Evolutionary conservation across 108 stramenopile species (phyloP).

Genomic region (Nitzschia putrida): DNA sequence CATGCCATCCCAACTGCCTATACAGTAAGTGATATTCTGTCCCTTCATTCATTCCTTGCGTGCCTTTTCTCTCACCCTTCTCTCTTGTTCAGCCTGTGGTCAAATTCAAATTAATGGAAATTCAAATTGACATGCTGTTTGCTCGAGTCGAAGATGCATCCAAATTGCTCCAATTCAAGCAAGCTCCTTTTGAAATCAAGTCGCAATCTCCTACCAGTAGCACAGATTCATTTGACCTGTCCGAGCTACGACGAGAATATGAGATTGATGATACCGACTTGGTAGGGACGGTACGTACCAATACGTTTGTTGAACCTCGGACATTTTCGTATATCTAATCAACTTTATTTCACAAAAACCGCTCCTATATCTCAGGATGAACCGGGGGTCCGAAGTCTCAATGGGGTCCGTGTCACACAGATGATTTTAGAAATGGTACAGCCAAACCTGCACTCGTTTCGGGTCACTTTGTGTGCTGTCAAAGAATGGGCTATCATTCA

Average conservation of each 20-base stretch:
- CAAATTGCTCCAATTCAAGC: constrained; percentile 35
- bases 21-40: constrained; percentile 5
- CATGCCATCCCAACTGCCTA: constrained; percentile 67
- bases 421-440: constrained; percentile 63
- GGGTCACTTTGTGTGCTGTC: constrained; percentile 75
- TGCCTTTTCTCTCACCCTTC: not conserved
- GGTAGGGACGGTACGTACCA: constrained; percentile 36
- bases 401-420: constrained; percentile 94
- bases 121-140: constrained; percentile 78
- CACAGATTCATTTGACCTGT: constrained; percentile 1
- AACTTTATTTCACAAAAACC: not conserved
- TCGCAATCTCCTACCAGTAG: not conserved
- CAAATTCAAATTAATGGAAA: constrained; percentile 64
- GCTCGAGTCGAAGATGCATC: constrained; percentile 28
- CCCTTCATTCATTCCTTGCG: not conserved
- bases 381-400: constrained; percentile 81
- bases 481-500: constrained; percentile 90
- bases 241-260: constrained; percentile 27
- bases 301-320: not conserved
- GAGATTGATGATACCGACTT: constrained; percentile 46
- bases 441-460: constrained; percentile 53
- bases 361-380: constrained; percentile 53
- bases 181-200: not conserved
- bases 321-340: not conserved
- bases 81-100: constrained; percentile 68